Evolutionary conservation across 2,329 filamentous ascomycete genomes (phyloP), one percentile per base, ranked within the genome.

Genomic region (Diaporthe citri): DNA sequence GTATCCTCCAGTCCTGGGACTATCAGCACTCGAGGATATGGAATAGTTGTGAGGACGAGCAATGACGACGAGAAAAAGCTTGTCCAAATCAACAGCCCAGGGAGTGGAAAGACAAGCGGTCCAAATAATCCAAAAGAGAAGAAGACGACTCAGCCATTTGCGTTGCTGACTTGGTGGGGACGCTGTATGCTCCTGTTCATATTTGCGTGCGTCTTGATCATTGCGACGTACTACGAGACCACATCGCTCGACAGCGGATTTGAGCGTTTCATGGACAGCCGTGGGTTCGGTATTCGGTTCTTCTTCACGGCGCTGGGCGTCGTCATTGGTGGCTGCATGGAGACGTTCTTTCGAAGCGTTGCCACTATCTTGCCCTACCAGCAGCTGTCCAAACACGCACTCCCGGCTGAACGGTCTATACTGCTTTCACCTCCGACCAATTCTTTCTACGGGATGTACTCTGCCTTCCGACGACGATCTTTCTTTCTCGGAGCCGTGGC

Each of bases 231-330:
- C 74, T 86, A 86, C 73, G 79, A 83, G 56, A 81, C 78, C 51
- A 84, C 82, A 0, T 80, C 80, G 0, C 80, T 79, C 20, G 78
- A 84, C 56, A 82, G 82, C 1, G 76, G 78, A 5, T 87, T 87
- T 46, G 84, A 86, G 73, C 77, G 75, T 1, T 87, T 87, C 73
- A 86, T 87, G 82, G 81, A 83, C 71, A 81, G 81, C 48, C 80
- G 85, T 70, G 80, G 80, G 1, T 85, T 85, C 51, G 84, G 84
- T 0, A 82, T 85, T 4, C 79, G 82, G 13, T 85, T 86, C 48
- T 77, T 87, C 17, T 86, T 86, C 74, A 84, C 85, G 1, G 75
- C 79, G 8, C 72, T 85, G 1, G 85, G 85, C 60, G 82, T 86
- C 4, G 73, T 82, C 5, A 81, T 85, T 41, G 74, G 74, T n/a